Percentiles rank a stretch among this genome's conserved stretches.
These are phyloP conservation scores for Sutorius australiensis DNA, from an alignment of 768 basidiomycete genomes.

Conservation along the genomic window DNA sequence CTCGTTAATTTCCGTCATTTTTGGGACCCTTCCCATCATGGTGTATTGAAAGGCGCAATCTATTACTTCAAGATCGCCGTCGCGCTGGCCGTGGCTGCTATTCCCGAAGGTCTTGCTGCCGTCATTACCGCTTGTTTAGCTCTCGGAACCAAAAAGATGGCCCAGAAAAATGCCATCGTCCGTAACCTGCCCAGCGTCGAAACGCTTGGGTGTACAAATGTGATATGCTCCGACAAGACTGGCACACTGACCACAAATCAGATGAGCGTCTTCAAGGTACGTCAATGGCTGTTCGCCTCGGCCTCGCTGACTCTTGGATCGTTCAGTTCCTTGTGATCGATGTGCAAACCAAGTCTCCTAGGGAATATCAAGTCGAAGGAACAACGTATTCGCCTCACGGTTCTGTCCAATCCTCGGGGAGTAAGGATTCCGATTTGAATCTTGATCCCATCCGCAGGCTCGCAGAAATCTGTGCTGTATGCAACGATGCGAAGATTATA, in stretches of 20 bases:
- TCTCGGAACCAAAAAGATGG: conserved; percentile 98
- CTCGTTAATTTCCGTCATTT: conserved; percentile 96
- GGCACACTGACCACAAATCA: conserved; percentile 95
- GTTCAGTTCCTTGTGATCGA: conserved; percentile 74
- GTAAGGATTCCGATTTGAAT: conserved; percentile 57
- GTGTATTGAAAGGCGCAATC: conserved; percentile 86
- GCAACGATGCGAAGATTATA: conserved; percentile 90
- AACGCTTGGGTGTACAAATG: conserved; percentile 95
- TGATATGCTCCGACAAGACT: conserved; percentile 99
- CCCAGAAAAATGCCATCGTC: conserved; percentile 97
- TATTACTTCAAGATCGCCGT: conserved; percentile 99
- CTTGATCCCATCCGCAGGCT: conserved; percentile 76
- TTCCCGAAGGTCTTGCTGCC: conserved; percentile 96
- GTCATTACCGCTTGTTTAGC: conserved; percentile 97
- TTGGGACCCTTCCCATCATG: conserved; percentile 90
- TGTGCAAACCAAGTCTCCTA: conserved; percentile 42
- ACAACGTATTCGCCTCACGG: conserved; percentile 90
- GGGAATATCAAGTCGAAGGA: conserved; percentile 83
- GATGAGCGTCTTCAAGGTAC: conserved; percentile 87
- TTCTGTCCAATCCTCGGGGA: conserved; percentile 61
- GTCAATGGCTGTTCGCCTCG: conserved; percentile 13
- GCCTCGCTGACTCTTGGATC: conserved; percentile 5
- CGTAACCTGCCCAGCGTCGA: conserved; percentile 95
- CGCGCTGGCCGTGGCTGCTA: conserved; percentile 96
- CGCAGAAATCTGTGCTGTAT: conserved; percentile 88